phyloP scores from a whole-genome alignment of 1,284 basidiomycete species.

The Sporisorium iseilematis-ciliati region DNA sequence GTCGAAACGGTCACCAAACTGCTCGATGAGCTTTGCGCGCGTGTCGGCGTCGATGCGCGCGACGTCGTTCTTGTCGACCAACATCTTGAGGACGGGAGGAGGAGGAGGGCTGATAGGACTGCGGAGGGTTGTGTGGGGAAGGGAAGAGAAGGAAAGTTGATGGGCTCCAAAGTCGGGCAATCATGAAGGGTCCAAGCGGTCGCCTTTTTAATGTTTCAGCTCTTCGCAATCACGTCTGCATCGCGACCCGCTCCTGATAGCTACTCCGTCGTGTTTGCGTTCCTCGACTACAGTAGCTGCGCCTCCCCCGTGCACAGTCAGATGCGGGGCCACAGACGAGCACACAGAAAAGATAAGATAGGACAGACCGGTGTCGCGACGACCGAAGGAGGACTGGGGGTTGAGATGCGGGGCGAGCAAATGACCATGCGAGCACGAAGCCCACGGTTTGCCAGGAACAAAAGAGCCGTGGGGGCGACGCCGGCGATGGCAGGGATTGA shows the following conservation, averaged over 20 bases:
- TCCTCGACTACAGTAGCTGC: constrained; percentile 2
- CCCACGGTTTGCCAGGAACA: too few relatives aligned
- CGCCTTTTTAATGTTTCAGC: too few relatives aligned
- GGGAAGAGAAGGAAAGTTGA: neutral
- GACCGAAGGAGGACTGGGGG: neutral
- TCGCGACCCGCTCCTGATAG: too few relatives aligned
- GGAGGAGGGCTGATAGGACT: too few relatives aligned
- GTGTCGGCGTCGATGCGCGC: constrained; percentile 52
- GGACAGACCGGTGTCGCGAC: neutral
- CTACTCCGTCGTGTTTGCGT: neutral
- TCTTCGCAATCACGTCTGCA: neutral
- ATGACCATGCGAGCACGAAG: constrained; percentile 4
- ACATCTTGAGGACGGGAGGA: constrained; percentile 12
- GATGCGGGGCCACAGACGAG: constrained; percentile 1
- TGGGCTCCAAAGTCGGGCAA: too few relatives aligned
- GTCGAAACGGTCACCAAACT: constrained; percentile 61
- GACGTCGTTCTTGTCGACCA: constrained; percentile 44
- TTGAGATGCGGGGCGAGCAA: constrained; percentile 1
- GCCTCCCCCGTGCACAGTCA: too few relatives aligned
- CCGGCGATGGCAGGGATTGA: neutral
- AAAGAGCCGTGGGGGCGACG: too few relatives aligned
- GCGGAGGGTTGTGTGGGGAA: neutral
- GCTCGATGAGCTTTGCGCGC: constrained; percentile 36
- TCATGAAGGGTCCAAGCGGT: too few relatives aligned
- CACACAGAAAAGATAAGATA: constrained; percentile 16